A percentile compares a stretch with the other conserved stretches of the same genome.
Conservation (phyloP, 345 rosid genomes). For the Hibiscus trionum region DNA sequence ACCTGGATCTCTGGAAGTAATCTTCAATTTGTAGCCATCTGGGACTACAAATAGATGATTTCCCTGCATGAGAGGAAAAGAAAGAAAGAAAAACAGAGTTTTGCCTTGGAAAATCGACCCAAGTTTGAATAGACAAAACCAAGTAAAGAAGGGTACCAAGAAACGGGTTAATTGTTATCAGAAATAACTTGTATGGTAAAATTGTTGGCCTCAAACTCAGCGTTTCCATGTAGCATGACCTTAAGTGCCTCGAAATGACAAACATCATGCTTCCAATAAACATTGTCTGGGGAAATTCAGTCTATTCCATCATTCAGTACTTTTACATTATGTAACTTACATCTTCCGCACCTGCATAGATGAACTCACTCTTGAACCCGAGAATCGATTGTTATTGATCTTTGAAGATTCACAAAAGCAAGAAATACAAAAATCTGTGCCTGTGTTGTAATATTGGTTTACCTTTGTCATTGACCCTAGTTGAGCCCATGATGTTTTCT, state of each 20-base stretch:
- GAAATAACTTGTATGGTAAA: constrained; percentile 59
- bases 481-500: constrained; percentile 71
- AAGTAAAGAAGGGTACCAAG: background rate
- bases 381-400: background rate
- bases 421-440: constrained; percentile 37
- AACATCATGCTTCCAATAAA: constrained; percentile 84
- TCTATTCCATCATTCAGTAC: constrained; percentile 67
- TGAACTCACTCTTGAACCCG: background rate
- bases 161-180: background rate
- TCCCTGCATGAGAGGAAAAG: constrained; percentile 41
- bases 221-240: constrained; percentile 74
- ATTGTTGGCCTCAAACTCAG: constrained; percentile 75
- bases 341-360: constrained; percentile 68
- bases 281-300: constrained; percentile 59
- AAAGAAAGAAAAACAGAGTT: background rate
- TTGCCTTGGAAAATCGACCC: background rate
- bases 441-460: constrained; percentile 67
- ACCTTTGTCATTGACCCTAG: constrained; percentile 31
- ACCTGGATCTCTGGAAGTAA: constrained; percentile 62
- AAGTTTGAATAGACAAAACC: background rate
- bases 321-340: constrained; percentile 64
- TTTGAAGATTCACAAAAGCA: constrained; percentile 8
- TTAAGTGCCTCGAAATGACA: constrained; percentile 53
- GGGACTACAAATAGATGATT: constrained; percentile 84
- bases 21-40: constrained; percentile 60